phyloP scores from a whole-genome alignment of 768 basidiomycete genomes.

The Mycena amicta region DNA sequence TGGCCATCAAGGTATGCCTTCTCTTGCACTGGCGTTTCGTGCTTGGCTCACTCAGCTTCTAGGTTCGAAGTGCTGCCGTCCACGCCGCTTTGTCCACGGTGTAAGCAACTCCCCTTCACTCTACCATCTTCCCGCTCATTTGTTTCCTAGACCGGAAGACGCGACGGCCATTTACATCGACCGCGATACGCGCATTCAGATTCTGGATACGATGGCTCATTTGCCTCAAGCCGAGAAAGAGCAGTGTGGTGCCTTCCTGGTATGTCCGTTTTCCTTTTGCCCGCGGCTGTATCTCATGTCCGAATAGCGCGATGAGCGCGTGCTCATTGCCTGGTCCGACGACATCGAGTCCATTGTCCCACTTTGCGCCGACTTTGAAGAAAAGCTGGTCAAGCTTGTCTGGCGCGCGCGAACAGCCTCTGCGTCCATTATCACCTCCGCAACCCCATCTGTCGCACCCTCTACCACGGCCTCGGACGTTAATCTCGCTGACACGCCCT shows the following conservation, averaged over 20 bases:
- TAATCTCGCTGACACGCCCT: conserved; percentile 54
- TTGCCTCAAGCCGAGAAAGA: conserved; percentile 85
- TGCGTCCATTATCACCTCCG: conserved; percentile 42
- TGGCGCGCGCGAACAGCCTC: conserved; percentile 48
- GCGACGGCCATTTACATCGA: conserved; percentile 70
- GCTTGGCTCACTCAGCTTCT: not conserved
- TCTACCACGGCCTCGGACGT: conserved; percentile 55
- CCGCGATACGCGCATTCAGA: conserved; percentile 82
- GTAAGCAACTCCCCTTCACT: conserved; percentile 48
- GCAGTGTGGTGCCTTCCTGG: conserved; percentile 87
- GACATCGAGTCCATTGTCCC: conserved; percentile 79
- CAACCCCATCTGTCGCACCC: conserved; percentile 42
- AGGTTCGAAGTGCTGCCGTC: conserved; percentile 70
- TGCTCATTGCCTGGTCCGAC: conserved; percentile 85
- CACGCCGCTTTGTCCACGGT: conserved; percentile 75
- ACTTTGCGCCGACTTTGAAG: conserved; percentile 70
- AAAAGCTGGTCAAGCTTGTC: conserved; percentile 60
- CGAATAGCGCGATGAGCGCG: conserved; percentile 75
- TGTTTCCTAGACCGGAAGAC: conserved; percentile 55
- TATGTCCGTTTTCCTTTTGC: conserved; percentile 35
- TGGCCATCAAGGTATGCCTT: conserved; percentile 64
- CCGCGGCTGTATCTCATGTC: conserved; percentile 12
- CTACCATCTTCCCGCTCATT: no score
- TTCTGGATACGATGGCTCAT: conserved; percentile 68
- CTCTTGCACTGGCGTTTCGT: not conserved